Evolutionary conservation across 768 basidiomycete species (phyloP).

Genomic region (Terana coerulea): DNA sequence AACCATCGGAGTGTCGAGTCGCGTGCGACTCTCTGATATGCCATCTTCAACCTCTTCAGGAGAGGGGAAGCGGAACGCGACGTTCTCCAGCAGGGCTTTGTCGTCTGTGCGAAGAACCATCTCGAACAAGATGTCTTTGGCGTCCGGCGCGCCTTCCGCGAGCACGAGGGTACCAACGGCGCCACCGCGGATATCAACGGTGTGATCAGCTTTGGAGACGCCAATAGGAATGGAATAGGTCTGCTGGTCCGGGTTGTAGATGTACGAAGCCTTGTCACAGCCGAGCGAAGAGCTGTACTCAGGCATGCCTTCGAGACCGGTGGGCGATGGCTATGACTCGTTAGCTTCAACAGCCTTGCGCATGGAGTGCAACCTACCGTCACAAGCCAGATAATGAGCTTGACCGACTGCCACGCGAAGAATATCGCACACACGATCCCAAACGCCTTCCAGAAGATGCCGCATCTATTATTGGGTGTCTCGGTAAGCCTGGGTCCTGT

Average conservation of each 20-base stretch:
- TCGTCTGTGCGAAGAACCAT: constrained; percentile 44
- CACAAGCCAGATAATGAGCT: constrained; percentile 43
- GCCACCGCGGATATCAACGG: constrained; percentile 43
- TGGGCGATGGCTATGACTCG: constrained; percentile 38
- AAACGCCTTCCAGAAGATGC: constrained; percentile 51
- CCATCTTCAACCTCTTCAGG: constrained; percentile 28
- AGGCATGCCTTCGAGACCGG: constrained; percentile 55
- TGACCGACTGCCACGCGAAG: constrained; percentile 39
- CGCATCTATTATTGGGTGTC: constrained; percentile 34
- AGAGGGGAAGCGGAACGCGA: constrained; percentile 35
- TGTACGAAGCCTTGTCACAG: constrained; percentile 40
- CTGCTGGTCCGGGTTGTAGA: constrained; percentile 37
- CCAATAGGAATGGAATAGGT: constrained; percentile 38
- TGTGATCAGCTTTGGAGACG: constrained; percentile 34
- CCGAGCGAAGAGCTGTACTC: constrained; percentile 49
- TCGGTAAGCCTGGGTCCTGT: constrained; percentile 2
- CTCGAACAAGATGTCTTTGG: constrained; percentile 45
- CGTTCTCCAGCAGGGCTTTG: constrained; percentile 34
- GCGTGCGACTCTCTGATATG: constrained; percentile 33
- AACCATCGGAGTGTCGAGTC: constrained; percentile 34
- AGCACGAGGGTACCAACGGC: constrained; percentile 50
- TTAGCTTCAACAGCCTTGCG: background rate
- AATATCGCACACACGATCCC: constrained; percentile 44
- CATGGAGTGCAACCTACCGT: constrained; percentile 30
- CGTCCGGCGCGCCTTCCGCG: constrained; percentile 37